Percentiles rank a stretch among this genome's conserved stretches.
Evolutionary conservation across 73 alveolate genomes (phyloP).

Genomic region (Tetrahymena elliotti): DNA sequence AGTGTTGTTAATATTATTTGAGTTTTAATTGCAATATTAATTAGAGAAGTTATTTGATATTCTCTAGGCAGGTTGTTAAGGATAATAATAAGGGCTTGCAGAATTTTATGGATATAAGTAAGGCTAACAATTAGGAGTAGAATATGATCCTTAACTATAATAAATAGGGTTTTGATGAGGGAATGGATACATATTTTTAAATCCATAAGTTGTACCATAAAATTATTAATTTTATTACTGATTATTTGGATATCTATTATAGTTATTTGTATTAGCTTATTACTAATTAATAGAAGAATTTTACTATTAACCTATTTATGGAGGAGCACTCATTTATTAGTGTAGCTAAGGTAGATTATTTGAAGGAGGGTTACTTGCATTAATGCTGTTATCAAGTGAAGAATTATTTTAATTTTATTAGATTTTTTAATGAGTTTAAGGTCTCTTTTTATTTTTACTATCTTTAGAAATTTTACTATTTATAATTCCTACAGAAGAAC

Average conservation of each 20-base stretch:
- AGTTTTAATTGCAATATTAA: not conserved
- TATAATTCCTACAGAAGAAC: not conserved
- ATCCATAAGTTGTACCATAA: not conserved
- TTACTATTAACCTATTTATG: not conserved
- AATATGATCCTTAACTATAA: not conserved
- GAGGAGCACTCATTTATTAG: not conserved
- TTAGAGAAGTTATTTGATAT: not conserved
- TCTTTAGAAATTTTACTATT: not conserved
- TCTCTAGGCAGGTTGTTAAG: not conserved
- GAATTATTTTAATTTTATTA: not conserved
- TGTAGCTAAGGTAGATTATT: not conserved
- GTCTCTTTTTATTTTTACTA: not conserved
- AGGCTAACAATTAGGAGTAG: not conserved
- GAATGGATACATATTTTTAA: not conserved
- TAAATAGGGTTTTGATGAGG: not conserved
- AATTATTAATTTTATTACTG: not conserved
- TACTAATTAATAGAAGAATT: not conserved
- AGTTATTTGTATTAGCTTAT: not conserved
- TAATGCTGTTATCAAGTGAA: not conserved
- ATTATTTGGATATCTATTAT: not conserved
- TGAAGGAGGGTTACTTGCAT: not conserved
- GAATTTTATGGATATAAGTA: not conserved
- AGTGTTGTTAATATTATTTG: not conserved
- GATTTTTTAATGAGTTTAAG: not conserved
- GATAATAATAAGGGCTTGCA: not conserved